A percentile compares a stretch with the other conserved stretches of the same genome.
Evolutionary conservation across 805 yeast genomes (phyloP).

Genomic region (Teunomyces pallodes): DNA sequence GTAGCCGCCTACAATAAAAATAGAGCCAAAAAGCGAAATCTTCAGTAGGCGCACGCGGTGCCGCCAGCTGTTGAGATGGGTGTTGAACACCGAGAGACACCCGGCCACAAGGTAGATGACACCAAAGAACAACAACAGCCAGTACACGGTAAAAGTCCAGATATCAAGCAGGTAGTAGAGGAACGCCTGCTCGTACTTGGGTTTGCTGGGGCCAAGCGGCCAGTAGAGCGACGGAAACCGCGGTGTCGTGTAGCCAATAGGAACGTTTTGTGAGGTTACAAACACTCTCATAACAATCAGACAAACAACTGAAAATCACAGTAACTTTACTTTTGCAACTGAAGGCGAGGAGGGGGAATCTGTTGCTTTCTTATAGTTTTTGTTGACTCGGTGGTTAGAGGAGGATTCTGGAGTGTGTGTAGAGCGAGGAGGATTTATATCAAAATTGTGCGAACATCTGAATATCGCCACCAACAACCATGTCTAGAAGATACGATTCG

Average conservation of each 20-base stretch:
- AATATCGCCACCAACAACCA: slow-evolving; percentile 13
- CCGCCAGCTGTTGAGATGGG: slow-evolving; percentile 20
- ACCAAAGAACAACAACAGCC: slow-evolving; percentile 72
- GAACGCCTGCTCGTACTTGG: slow-evolving; percentile 46
- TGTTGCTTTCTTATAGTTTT: too few species aligned
- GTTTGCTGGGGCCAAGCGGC: slow-evolving; percentile 51
- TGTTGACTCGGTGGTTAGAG: too few species aligned
- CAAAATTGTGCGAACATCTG: not conserved
- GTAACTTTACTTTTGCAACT: too few species aligned
- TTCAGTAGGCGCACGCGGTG: slow-evolving; percentile 10
- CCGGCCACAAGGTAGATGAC: slow-evolving; percentile 68
- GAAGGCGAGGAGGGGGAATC: too few species aligned
- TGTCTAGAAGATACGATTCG: slow-evolving; percentile 98
- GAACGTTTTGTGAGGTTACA: slow-evolving; percentile 53
- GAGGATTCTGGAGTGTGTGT: too few species aligned
- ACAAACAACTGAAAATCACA: too few species aligned
- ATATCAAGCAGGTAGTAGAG: slow-evolving; percentile 71
- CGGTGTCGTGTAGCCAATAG: slow-evolving; percentile 81
- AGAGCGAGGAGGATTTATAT: too few species aligned
- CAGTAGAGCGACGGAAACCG: slow-evolving; percentile 75
- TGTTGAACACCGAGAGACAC: slow-evolving; percentile 44
- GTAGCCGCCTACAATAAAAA: slow-evolving; percentile 48
- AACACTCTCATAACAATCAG: slow-evolving; percentile 10
- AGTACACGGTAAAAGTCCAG: slow-evolving; percentile 77
- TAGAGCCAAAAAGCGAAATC: slow-evolving; percentile 18